Conservation (phyloP, 768 basidiomycete species). For the Lyophyllum shimeji region DNA sequence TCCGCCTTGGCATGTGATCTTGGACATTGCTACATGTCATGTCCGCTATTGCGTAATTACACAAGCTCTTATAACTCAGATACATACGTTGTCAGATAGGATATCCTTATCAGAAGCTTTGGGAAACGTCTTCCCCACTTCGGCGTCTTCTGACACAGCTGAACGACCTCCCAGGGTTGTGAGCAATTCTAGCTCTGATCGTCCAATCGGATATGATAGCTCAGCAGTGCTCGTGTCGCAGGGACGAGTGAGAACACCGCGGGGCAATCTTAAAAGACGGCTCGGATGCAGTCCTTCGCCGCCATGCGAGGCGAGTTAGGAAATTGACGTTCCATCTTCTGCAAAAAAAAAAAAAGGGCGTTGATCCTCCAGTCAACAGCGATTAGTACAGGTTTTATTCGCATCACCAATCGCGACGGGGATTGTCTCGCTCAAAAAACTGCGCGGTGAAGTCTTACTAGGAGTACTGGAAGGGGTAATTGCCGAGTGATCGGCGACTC, state of each 20-base stretch:
- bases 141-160: neutral
- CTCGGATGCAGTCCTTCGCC: neutral
- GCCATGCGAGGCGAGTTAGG: conserved; percentile 7
- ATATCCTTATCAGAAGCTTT: neutral
- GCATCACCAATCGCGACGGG: conserved; percentile 2
- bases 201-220: neutral
- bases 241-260: conserved; percentile 4
- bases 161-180: neutral
- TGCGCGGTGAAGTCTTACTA: neutral
- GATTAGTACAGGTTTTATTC: conserved; percentile 13
- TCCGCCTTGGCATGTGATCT: neutral
- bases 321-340: conserved; percentile 1
- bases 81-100: neutral
- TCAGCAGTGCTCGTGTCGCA: conserved; percentile 1
- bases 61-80: neutral
- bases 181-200: conserved; percentile 2
- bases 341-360: neutral
- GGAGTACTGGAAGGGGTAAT: conserved; percentile 1
- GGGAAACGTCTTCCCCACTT: neutral
- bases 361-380: conserved; percentile 1
- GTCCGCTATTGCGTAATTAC: neutral
- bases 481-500: conserved; percentile 6
- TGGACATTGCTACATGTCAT: neutral
- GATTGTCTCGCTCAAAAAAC: neutral
- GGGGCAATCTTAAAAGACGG: conserved; percentile 7